Evolutionary conservation across 2,329 filamentous ascomycete species (phyloP), one percentile per base, ranked within the genome.

Genomic region (Cadophora sp.): DNA sequence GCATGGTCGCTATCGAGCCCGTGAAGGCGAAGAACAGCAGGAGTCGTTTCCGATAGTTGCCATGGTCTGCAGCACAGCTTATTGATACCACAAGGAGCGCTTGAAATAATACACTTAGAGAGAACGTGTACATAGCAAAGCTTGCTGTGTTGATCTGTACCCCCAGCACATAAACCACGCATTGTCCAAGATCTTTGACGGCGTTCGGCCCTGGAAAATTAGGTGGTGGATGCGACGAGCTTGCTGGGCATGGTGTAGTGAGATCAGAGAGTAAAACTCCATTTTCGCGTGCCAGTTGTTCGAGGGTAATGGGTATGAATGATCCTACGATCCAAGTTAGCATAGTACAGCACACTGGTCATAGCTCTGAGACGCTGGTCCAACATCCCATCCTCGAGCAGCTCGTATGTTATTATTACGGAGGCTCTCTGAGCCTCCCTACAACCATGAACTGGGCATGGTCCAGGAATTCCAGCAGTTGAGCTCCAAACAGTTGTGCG

Each of bases 121-220:
- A 97, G 80, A 99, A 99, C 1, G 94, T 97, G 81, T 98, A 98
- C 93, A 98, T 97, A 78, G 94, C 95, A 79, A 98, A 97, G 79
- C 92, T 97, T 43, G 95, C 94, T 0, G 95, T 97, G 80, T 98
- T 98, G 81, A 99, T 91, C 76, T 97, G 91, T 68, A 92, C 79
- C 6, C 95, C 95, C 27, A 97, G 82, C 5, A 98, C 83, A 71
- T 91, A 88, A 68, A 98, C 89, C 68, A 98, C 84, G 77, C 96
- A 99, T 78, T 97, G 93, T 60, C 84, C 85, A 51, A 83, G 82
- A 73, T 83, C 71, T 73, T 79, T 74, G 73, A 72, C 53, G 63
- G 72, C 64, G 73, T 72, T 77, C 66, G 59, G 72, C 68, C 65
- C 62, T 22, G 48, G 62, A 16, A 71, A 51, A 1, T 69, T 68